Percentiles rank a stretch among this genome's conserved stretches.
phyloP scores from a whole-genome alignment of 805 yeast species.

The Ogataea pignaliae region DNA sequence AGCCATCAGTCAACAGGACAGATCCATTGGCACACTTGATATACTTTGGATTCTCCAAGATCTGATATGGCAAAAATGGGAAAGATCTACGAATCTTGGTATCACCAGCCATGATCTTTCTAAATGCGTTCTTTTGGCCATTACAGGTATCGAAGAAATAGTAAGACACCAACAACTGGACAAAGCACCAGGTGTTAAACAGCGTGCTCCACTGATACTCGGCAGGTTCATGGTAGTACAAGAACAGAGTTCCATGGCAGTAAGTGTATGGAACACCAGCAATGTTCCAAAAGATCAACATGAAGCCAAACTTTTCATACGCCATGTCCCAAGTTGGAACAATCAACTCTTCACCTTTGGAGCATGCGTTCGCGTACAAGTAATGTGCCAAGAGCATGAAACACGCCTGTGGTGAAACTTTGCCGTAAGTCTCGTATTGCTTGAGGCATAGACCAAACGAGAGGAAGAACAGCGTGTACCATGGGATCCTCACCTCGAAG shows the following conservation, averaged over 20 bases:
- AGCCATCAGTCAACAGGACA: constrained; percentile 82
- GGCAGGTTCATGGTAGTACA: constrained; percentile 76
- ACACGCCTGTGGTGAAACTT: constrained; percentile 68
- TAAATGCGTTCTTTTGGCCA: constrained; percentile 91
- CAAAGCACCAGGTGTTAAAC: constrained; percentile 56
- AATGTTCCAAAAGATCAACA: constrained; percentile 97
- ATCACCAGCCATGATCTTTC: constrained; percentile 81
- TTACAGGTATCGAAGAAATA: constrained; percentile 93
- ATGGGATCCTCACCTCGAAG: constrained; percentile 94
- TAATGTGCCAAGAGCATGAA: constrained; percentile 81
- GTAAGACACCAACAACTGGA: constrained; percentile 63
- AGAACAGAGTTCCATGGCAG: constrained; percentile 85
- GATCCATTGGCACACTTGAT: constrained; percentile 85
- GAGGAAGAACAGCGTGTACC: constrained; percentile 85
- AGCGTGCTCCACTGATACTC: constrained; percentile 71
- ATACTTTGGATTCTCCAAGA: constrained; percentile 77
- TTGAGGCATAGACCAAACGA: constrained; percentile 68
- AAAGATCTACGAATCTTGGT: constrained; percentile 72
- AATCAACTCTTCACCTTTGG: constrained; percentile 95
- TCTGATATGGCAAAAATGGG: constrained; percentile 88
- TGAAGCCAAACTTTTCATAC: constrained; percentile 98
- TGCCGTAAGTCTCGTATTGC: constrained; percentile 81
- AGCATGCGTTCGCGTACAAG: constrained; percentile 93
- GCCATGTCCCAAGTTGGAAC: constrained; percentile 99
- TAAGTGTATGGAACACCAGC: constrained; percentile 99